A percentile compares a stretch with the other conserved stretches of the same genome.
These are phyloP conservation scores for Hypoxylon sp. DNA, from an alignment of 2,329 filamentous ascomycete genomes.

Conservation along the genomic window DNA sequence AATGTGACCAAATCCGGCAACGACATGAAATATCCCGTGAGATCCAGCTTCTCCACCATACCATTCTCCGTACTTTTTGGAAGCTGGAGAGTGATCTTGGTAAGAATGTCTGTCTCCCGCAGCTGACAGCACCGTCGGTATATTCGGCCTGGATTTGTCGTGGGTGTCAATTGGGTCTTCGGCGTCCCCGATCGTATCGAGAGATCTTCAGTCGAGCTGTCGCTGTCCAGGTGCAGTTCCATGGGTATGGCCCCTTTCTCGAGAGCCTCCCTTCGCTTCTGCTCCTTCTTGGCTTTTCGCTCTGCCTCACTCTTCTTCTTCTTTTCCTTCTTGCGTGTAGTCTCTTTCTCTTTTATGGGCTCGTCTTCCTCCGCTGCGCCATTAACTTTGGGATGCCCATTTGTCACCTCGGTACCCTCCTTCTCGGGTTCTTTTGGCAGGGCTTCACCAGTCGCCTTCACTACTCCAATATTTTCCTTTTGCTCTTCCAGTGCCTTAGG, in stretches of 20 bases:
- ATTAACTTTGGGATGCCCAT: slow-evolving; percentile 50
- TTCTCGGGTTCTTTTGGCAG: slow-evolving; percentile 60
- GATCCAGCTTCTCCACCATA: slow-evolving; percentile 85
- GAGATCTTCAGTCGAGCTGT: slow-evolving; percentile 64
- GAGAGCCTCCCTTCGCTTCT: slow-evolving; percentile 86
- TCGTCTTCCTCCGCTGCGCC: slow-evolving; percentile 53
- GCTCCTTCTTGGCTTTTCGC: slow-evolving; percentile 91
- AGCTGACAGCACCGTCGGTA: slow-evolving; percentile 96
- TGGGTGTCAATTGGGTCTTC: slow-evolving; percentile 77
- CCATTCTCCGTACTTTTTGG: slow-evolving; percentile 79
- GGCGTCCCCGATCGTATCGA: slow-evolving; percentile 55
- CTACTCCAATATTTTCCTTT: slow-evolving; percentile 63
- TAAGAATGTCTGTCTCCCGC: slow-evolving; percentile 91
- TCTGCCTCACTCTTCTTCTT: slow-evolving; percentile 96
- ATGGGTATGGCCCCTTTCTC: slow-evolving; percentile 89
- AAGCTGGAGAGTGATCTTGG: slow-evolving; percentile 92
- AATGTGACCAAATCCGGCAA: slow-evolving; percentile 87
- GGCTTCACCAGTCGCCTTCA: slow-evolving; percentile 61
- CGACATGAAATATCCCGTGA: slow-evolving; percentile 88
- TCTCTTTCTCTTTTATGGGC: slow-evolving; percentile 58
- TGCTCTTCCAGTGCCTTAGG: slow-evolving; percentile 73
- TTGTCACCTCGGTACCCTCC: slow-evolving; percentile 51
- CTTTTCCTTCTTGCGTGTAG: slow-evolving; percentile 88
- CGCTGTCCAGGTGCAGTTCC: slow-evolving; percentile 82
- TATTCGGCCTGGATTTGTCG: slow-evolving; percentile 91